Evolutionary conservation across 345 rosid genomes (phyloP), one percentile per base, ranked within the genome.

Genomic region (Citrus unshiu): DNA sequence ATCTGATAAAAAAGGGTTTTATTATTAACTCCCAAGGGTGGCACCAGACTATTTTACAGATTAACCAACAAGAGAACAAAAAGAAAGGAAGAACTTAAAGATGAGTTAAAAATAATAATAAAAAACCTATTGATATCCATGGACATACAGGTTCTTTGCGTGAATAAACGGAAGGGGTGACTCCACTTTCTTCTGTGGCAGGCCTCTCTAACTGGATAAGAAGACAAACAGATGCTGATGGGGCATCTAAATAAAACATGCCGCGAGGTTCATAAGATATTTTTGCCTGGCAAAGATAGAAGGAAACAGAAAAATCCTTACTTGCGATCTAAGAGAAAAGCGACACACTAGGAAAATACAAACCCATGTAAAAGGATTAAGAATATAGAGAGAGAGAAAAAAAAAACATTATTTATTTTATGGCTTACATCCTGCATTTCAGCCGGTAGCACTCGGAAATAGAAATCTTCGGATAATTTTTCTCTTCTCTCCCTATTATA

Each of bases 61-160:
- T 64, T 30, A 70, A 65, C 54, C 37, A 72, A 69, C 30, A 83
- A 71, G 65, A 68, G 37, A 59, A 79, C 61, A 18, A 65, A 34
- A 30, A 18, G 39, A 78, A 75, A 49, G 59, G 4, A 43, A 43
- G 69, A 77, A 74, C 25, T 25, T 81, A 27, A 32, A 24, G 34
- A 35, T 29, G 22, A 2, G 21, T 56, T 10, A 57, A 22, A 46
- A 80, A 64, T 16, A 34, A 56, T 57, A 25, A 74, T 29, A 74
- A 73, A 54, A 64, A 14, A 39, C 21, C n/a, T 21, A 68, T 24
- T 27, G 13, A 75, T 46, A 40, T 66, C 35, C n/a, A 39, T 21
- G 69, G 66, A 86, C 93, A 79, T 96, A 96, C 99, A 71, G 97
- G 97, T 78, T 96, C 99, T 92, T 96, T 96, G 75, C 99, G 99